Conservation (phyloP, 148 eudicot genomes). For the Hydrangea macrophylla region DNA sequence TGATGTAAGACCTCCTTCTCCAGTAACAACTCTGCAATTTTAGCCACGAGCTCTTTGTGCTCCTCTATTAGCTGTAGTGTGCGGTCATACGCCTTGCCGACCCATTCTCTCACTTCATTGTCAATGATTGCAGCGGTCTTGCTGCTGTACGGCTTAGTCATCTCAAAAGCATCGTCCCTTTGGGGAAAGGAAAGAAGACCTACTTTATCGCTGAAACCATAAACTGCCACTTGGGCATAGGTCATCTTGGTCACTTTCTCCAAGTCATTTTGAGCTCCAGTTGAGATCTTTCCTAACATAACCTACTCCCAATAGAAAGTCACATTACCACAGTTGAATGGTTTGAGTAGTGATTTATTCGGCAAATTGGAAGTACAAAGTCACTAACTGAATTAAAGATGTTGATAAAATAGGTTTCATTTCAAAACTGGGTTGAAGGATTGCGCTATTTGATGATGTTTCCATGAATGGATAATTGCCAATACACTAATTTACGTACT, state of each 20-base stretch:
- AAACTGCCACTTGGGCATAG: constrained; percentile 90
- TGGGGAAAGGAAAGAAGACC: constrained; percentile 94
- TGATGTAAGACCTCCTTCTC: constrained; percentile 95
- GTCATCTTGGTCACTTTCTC: constrained; percentile 98
- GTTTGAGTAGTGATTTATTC: not conserved
- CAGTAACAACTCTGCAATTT: constrained; percentile 76
- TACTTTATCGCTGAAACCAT: constrained; percentile 92
- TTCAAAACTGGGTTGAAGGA: not conserved
- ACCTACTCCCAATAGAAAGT: constrained; percentile 41
- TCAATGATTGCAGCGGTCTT: constrained; percentile 89
- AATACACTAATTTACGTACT: not conserved
- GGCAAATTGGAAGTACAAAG: not conserved
- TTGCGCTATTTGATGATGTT: not conserved
- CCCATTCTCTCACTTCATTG: constrained; percentile 88
- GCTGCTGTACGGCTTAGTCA: constrained; percentile 88
- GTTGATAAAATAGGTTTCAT: not conserved
- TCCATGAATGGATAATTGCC: not conserved
- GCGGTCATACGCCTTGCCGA: constrained; percentile 64
- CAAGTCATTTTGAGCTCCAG: constrained; percentile 93
- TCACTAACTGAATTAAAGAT: not conserved
- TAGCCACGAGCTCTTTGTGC: constrained; percentile 73
- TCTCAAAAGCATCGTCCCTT: constrained; percentile 64
- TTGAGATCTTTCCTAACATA: constrained; percentile 81
- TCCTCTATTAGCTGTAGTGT: constrained; percentile 65
- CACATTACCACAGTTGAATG: not conserved